Evolutionary conservation across 148 eudicot genomes (phyloP).

Genomic region (Rheum nobile): DNA sequence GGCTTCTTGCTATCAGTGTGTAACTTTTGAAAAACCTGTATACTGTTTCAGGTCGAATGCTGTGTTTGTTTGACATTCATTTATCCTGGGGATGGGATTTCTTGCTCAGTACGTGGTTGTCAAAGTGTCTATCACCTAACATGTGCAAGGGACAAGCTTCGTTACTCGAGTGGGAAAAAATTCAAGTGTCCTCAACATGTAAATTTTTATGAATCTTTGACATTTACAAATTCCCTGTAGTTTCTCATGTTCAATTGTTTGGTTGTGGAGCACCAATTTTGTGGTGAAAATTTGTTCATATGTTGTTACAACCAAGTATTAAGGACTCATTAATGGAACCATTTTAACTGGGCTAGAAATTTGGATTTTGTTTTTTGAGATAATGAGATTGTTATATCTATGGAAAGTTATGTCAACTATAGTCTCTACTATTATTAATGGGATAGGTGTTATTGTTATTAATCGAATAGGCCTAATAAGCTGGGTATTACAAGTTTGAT

Average conservation of each 20-base stretch:
- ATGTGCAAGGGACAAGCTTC: slow-evolving; percentile 44
- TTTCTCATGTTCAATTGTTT: background rate
- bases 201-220: slow-evolving; percentile 5
- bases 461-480: background rate
- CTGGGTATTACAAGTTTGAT: background rate
- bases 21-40: background rate
- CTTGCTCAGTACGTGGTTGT: slow-evolving; percentile 62
- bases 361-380: background rate
- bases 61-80: slow-evolving; percentile 40
- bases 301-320: background rate
- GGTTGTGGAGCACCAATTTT: background rate
- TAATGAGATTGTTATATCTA: background rate
- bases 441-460: background rate
- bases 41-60: slow-evolving; percentile 47
- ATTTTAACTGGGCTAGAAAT: background rate
- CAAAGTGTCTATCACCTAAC: slow-evolving; percentile 38
- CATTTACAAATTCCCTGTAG: background rate
- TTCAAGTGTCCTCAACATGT: slow-evolving; percentile 94
- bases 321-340: background rate
- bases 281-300: background rate
- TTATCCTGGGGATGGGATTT: slow-evolving; percentile 47
- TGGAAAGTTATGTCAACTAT: background rate
- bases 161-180: slow-evolving; percentile 24
- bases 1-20: background rate
- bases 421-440: background rate